Base-by-base conservation (phyloP, 108 stramenopile species). In the Skeletonema marinoi region DNA sequence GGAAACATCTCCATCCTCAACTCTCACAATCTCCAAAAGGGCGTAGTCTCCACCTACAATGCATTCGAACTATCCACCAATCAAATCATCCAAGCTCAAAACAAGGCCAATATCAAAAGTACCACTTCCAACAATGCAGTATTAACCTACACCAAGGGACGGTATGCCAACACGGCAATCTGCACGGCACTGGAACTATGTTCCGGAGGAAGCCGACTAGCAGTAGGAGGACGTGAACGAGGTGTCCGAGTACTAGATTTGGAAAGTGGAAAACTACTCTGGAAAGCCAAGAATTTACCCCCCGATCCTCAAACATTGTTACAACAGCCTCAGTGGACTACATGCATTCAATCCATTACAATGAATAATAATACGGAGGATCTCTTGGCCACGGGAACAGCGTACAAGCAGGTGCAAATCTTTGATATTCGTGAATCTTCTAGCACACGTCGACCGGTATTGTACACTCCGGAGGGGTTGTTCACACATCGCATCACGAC, bases 231-330 rank as follows among this genome's bases (percentile, higher is more conserved):
- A 44, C 78, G 90, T 41, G 94, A 95, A 62, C 84, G 94, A 33
- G 89, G 88, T n/a, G 81, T 86, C 3, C 69, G 78, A 10, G 9
- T 93, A 11, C 54, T 89, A 32, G 94, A 95, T 86, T 25, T 92
- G 50, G 78, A 78, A 64, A 90, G 78, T 63, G 88, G 89, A 2
- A 77, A 86, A 35, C 54, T 78, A 0, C 65, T 91, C 6, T 95
- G 90, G 89, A 95, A 80, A 69, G 87, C 92, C 21, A 95, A 95
- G 73, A 95, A 95, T 82, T 59, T 93, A 48, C 86, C 91, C 39
- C 90, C 94, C 7, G 90, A 95, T 86, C 91, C 91, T 17, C 92
- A 90, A 82, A 95, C 94, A 19, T 74, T 95, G 19, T 68, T 95
- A 2, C 92, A 91, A 67, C 89, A 90, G 59, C 92, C 88, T 7